Evolutionary conservation across 2,329 filamentous ascomycete species (phyloP), one percentile per base, ranked within the genome.

Genomic region (Stagonosporopsis cucurbitacearum): DNA sequence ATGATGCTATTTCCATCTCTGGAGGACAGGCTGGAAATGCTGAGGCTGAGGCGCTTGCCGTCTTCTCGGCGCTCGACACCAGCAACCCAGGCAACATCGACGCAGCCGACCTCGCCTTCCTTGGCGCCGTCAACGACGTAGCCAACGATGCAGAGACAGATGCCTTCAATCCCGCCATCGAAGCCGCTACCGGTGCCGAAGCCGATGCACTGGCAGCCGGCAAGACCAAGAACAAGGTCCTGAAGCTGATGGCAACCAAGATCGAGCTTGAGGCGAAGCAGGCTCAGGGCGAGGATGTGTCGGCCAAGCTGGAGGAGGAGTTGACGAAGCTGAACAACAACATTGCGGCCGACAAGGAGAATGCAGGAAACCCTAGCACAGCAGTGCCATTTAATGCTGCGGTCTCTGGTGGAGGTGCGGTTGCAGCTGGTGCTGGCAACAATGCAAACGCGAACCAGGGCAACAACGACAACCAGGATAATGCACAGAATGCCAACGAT

Each of bases 191-290:
- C 0, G 71, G 71, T 25, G 75, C 72, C 19, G 72, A 75, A 2
- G 78, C 75, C 0, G 79, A 75, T 35, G 80, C 81, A 11, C 75
- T 85, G 15, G 52, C 66, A 54, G 77, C 77, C 46, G 83, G 83
- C 64, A 85, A 85, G 75, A 85, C 80, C 66, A 84, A 85, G 79
- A 86, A 85, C 76, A 85, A 85, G 77, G 82, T 86, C 22, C 72
- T 85, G 48, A 86, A 86, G 76, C 73, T 86, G 44, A 77, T 80
- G 72, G 79, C 84, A 15, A 79, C 84, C 65, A 78, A 82, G 2
- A 65, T 84, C 53, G 75, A 75, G 41, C 75, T 85, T 36, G 73
- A 82, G 71, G 82, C 84, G 49, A 71, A 84, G 67, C 74, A 78
- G 57, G 83, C 83, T 0, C 79, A 84, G 67, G 83, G 84, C 20